These are phyloP conservation scores for Calvatia gigantea DNA, from an alignment of 768 basidiomycete species.

Conservation along the genomic window DNA sequence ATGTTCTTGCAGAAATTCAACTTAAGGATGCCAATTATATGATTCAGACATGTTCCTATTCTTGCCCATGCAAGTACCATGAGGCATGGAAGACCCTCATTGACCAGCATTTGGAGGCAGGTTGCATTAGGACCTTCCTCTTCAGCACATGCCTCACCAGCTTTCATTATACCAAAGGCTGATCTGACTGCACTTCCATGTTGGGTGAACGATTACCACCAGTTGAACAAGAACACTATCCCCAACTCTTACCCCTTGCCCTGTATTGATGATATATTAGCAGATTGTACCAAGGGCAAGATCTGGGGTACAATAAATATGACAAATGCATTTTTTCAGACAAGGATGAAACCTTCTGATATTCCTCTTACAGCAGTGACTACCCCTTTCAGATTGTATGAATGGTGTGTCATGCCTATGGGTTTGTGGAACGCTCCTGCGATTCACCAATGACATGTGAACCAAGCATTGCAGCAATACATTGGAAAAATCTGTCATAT, in stretches of 20 bases:
- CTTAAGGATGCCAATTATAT: constrained; percentile 25
- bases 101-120: constrained; percentile 27
- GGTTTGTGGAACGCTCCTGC: constrained; percentile 22
- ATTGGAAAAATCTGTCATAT: constrained; percentile 24
- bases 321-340: constrained; percentile 25
- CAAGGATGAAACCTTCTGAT: constrained; percentile 19
- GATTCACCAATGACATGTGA: constrained; percentile 25
- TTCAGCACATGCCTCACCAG: constrained; percentile 24
- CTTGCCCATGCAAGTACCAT: constrained; percentile 19
- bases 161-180: constrained; percentile 35
- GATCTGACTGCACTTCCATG: constrained; percentile 24
- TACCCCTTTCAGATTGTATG: constrained; percentile 35
- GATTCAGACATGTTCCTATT: constrained; percentile 13
- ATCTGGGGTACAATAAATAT: constrained; percentile 26
- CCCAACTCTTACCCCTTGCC: constrained; percentile 27
- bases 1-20: constrained; percentile 19
- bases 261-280: constrained; percentile 26
- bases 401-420: constrained; percentile 41
- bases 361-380: constrained; percentile 30
- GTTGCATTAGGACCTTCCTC: constrained; percentile 24
- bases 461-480: constrained; percentile 19
- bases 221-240: constrained; percentile 28
- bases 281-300: constrained; percentile 29
- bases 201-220: constrained; percentile 33
- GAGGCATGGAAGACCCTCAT: constrained; percentile 27